A percentile compares a stretch with the other conserved stretches of the same genome.
Evolutionary conservation across 805 yeast genomes (phyloP).

Genomic region (Osmozyma mogii): DNA sequence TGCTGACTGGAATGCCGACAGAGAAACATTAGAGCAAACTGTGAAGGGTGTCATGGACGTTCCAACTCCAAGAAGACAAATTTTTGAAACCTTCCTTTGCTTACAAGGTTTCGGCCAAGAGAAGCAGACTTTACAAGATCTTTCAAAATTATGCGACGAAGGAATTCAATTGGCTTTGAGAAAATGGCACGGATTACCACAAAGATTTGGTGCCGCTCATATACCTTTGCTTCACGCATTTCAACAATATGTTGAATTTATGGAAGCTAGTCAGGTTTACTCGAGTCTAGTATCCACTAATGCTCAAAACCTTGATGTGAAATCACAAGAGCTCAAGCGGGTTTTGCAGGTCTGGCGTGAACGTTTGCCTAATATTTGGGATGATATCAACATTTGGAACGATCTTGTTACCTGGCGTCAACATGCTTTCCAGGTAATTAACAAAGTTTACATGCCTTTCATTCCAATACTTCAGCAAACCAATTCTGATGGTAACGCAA

Average conservation of each 20-base stretch:
- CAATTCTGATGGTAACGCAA: slow-evolving; percentile 59
- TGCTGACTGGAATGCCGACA: slow-evolving; percentile 95
- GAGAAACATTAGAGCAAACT: slow-evolving; percentile 89
- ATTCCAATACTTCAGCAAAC: slow-evolving; percentile 75
- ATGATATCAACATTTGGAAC: slow-evolving; percentile 95
- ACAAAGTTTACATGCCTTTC: slow-evolving; percentile 88
- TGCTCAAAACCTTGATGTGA: slow-evolving; percentile 84
- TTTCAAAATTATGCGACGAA: slow-evolving; percentile 84
- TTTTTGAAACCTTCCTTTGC: slow-evolving; percentile 88
- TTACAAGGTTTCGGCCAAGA: slow-evolving; percentile 92
- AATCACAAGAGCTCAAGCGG: slow-evolving; percentile 89
- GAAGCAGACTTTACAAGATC: slow-evolving; percentile 75
- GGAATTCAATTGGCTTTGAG: slow-evolving; percentile 89
- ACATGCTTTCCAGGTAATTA: slow-evolving; percentile 94
- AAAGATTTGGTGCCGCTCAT: slow-evolving; percentile 72
- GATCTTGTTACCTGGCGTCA: slow-evolving; percentile 98
- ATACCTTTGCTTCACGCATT: slow-evolving; percentile 84
- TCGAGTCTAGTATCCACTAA: slow-evolving; percentile 82
- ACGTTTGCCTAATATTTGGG: slow-evolving; percentile 93
- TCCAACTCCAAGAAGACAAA: slow-evolving; percentile 95
- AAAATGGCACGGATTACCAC: slow-evolving; percentile 90
- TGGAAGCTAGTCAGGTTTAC: slow-evolving; percentile 95
- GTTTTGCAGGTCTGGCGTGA: slow-evolving; percentile 98
- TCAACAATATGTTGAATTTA: slow-evolving; percentile 94
- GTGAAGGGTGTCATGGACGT: slow-evolving; percentile 97